A percentile compares a stretch with the other conserved stretches of the same genome.
Conservation (phyloP, 192 early-diverging fungal species). For the Spizellomyces punctatus region DNA sequence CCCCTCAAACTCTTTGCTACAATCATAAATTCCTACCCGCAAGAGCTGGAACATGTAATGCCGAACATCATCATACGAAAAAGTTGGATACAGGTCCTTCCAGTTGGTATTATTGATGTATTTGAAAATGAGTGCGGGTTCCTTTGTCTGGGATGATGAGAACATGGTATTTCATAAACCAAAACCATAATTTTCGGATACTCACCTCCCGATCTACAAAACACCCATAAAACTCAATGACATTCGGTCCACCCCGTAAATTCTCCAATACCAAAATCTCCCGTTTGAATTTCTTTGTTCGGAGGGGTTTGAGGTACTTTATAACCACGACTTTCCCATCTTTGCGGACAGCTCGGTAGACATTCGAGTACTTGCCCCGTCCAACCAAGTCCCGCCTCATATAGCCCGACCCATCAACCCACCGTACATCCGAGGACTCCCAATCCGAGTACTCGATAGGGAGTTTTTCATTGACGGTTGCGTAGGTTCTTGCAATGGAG, state of each 20-base stretch:
- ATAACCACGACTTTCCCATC: conserved; percentile 15
- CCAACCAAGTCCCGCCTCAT: conserved; percentile 4
- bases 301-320: conserved; percentile 41
- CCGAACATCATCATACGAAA: conserved; percentile 34
- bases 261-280: conserved; percentile 48
- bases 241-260: conserved; percentile 44
- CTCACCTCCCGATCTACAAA: background rate
- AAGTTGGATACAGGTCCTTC: conserved; percentile 38
- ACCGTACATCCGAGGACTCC: background rate
- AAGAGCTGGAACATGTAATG: conserved; percentile 39
- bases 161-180: background rate
- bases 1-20: too few species aligned
- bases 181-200: background rate
- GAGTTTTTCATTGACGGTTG: background rate
- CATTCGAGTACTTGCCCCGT: conserved; percentile 17
- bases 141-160: conserved; percentile 17
- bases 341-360: conserved; percentile 14
- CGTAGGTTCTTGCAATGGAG: background rate
- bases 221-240: conserved; percentile 25
- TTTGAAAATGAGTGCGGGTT: conserved; percentile 37
- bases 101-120: conserved; percentile 31
- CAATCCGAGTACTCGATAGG: conserved; percentile 11
- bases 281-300: conserved; percentile 34
- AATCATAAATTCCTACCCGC: too few species aligned
- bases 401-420: conserved; percentile 12